phyloP scores from a whole-genome alignment of 768 basidiomycete species.

The Termitomyces sp. region DNA sequence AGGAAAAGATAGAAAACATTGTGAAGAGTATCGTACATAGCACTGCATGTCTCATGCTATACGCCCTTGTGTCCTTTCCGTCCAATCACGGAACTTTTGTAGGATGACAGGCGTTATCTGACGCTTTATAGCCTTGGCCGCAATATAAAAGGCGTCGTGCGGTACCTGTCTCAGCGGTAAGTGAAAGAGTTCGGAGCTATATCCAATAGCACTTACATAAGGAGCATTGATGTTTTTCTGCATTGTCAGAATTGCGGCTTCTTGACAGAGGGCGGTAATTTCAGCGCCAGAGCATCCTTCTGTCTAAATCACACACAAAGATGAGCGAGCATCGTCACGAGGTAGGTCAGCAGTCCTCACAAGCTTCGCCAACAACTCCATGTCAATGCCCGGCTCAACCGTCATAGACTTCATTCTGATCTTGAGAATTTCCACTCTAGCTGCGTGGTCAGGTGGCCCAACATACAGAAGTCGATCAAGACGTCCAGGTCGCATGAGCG shows the following conservation, averaged over 20 bases:
- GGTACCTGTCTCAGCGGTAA: conserved; percentile 53
- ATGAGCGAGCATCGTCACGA: background rate
- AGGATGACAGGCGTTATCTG: conserved; percentile 85
- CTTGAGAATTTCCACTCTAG: conserved; percentile 78
- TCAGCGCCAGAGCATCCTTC: conserved; percentile 97
- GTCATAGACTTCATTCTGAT: conserved; percentile 80
- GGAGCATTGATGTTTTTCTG: conserved; percentile 74
- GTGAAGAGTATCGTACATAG: background rate
- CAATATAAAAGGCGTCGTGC: conserved; percentile 63
- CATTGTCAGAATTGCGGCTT: conserved; percentile 93
- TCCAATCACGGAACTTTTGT: conserved; percentile 69
- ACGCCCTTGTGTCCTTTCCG: conserved; percentile 19
- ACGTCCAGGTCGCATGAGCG: conserved; percentile 91
- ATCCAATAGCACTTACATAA: conserved; percentile 45
- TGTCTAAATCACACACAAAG: conserved; percentile 44
- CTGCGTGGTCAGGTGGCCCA: conserved; percentile 79
- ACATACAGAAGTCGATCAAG: conserved; percentile 93
- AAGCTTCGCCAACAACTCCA: conserved; percentile 61
- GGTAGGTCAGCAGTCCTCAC: conserved; percentile 32
- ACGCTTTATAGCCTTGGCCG: conserved; percentile 63
- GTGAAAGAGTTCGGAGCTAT: background rate
- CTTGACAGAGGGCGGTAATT: conserved; percentile 87
- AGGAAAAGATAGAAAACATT: no score
- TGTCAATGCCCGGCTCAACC: conserved; percentile 62
- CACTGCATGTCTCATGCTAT: conserved; percentile 5